Evolutionary conservation across 2,329 filamentous ascomycete genomes (phyloP).

Genomic region (Aschersonia sp.): DNA sequence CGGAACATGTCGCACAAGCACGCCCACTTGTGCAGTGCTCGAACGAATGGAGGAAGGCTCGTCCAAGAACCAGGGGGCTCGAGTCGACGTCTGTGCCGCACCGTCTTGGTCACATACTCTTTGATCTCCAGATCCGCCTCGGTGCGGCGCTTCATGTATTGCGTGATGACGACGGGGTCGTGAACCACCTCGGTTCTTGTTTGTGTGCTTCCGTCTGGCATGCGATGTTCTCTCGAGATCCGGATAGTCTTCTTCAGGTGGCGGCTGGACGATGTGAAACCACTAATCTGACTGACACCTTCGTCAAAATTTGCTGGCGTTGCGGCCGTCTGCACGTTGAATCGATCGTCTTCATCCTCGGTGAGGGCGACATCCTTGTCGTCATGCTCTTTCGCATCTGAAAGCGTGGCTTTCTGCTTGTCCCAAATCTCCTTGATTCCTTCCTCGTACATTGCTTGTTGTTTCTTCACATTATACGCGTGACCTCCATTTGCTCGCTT

Average conservation of each 20-base stretch:
- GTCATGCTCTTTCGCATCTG: constrained; percentile 54
- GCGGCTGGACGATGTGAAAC: constrained; percentile 50
- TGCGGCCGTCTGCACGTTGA: constrained; percentile 57
- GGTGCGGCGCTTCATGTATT: constrained; percentile 70
- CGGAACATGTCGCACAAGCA: constrained; percentile 6
- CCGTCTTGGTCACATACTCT: constrained; percentile 40
- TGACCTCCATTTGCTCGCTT: constrained; percentile 85
- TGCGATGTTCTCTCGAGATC: constrained; percentile 52
- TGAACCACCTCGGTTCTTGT: constrained; percentile 55
- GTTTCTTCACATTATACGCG: constrained; percentile 92
- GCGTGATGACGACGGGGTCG: constrained; percentile 75
- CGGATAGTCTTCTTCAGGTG: constrained; percentile 51
- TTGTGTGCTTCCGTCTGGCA: constrained; percentile 35
- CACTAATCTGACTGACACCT: constrained; percentile 64
- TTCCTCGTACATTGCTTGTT: constrained; percentile 83
- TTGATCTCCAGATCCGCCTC: constrained; percentile 57
- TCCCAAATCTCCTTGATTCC: constrained; percentile 90
- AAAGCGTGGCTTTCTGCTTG: constrained; percentile 66
- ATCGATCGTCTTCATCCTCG: constrained; percentile 50
- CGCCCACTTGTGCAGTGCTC: constrained; percentile 9
- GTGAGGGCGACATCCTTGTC: constrained; percentile 44
- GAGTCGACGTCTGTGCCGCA: constrained; percentile 2
- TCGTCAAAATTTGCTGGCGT: constrained; percentile 61
- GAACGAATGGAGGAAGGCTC: constrained; percentile 7
- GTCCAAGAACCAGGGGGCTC: constrained; percentile 6